These are phyloP conservation scores for Geosmithia putterillii DNA, from an alignment of 2,329 filamentous ascomycete species.

Conservation along the genomic window DNA sequence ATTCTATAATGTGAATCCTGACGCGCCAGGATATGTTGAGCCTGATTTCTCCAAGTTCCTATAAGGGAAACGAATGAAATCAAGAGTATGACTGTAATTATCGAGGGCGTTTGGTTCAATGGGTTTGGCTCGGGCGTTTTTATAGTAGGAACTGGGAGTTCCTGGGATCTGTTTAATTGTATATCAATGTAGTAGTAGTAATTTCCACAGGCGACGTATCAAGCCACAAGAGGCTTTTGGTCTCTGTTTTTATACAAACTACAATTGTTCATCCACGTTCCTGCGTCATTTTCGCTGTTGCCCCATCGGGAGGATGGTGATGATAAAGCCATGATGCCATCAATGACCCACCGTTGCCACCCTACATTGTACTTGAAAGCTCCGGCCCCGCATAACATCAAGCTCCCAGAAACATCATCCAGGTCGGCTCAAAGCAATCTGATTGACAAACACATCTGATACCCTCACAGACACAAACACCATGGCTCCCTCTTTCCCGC, in stretches of 20 bases:
- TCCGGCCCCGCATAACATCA: neutral
- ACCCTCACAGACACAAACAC: neutral
- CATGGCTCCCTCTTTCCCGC: constrained; percentile 9
- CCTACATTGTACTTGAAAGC: no score
- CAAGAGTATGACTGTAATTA: neutral
- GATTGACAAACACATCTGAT: neutral
- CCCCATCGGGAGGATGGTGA: no score
- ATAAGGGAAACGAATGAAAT: neutral
- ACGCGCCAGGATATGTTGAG: neutral
- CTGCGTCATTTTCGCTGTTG: no score
- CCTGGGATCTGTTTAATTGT: neutral
- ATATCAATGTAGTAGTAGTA: neutral
- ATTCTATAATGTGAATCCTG: neutral
- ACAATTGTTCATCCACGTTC: no score
- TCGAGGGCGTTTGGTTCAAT: no score
- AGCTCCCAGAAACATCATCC: neutral
- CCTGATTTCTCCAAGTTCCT: neutral
- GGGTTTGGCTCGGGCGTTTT: neutral
- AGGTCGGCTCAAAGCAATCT: no score
- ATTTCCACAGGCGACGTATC: no score
- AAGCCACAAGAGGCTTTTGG: no score
- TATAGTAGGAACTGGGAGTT: neutral
- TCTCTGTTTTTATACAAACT: no score
- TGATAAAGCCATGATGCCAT: no score
- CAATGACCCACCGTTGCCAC: neutral